These are phyloP conservation scores for Blastocrithidia nonstop DNA, from an alignment of 208 protist species.

Conservation along the genomic window DNA sequence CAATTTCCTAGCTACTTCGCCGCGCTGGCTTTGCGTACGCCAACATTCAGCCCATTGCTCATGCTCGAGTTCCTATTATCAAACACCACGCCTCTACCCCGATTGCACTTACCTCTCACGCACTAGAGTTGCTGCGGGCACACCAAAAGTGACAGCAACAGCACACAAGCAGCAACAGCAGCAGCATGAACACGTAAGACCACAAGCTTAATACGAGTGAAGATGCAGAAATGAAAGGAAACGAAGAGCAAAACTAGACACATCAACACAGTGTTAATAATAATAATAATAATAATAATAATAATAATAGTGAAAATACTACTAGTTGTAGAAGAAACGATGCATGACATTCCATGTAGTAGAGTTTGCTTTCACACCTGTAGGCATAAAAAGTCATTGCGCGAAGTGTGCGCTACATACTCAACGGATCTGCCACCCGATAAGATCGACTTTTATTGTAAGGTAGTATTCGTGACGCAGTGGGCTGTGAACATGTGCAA, in stretches of 20 bases:
- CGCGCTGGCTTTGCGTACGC: constrained; percentile 70
- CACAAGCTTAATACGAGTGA: no score
- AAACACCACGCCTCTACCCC: constrained; percentile 81
- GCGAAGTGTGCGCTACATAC: constrained; percentile 47
- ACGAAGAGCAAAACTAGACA: background rate
- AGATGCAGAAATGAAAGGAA: no score
- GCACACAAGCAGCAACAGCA: constrained; percentile 8
- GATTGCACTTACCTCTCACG: no score
- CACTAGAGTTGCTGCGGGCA: no score
- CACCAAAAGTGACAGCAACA: no score
- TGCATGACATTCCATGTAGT: constrained; percentile 1
- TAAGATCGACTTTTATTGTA: constrained; percentile 63
- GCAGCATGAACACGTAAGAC: constrained; percentile 3
- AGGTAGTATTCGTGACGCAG: constrained; percentile 42
- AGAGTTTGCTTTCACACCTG: no score
- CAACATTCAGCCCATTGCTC: constrained; percentile 70
- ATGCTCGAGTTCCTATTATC: constrained; percentile 80
- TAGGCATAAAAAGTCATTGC: constrained; percentile 59
- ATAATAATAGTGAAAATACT: background rate
- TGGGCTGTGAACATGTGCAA: constrained; percentile 32
- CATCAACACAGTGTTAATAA: background rate
- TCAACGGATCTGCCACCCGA: constrained; percentile 23
- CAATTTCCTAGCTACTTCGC: constrained; percentile 67
- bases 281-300: background rate
- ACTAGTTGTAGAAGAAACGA: no score